Percentiles rank a stretch among this genome's conserved stretches.
Evolutionary conservation across 305 asterid species (phyloP).

Genomic region (Ilex paraguariensis): DNA sequence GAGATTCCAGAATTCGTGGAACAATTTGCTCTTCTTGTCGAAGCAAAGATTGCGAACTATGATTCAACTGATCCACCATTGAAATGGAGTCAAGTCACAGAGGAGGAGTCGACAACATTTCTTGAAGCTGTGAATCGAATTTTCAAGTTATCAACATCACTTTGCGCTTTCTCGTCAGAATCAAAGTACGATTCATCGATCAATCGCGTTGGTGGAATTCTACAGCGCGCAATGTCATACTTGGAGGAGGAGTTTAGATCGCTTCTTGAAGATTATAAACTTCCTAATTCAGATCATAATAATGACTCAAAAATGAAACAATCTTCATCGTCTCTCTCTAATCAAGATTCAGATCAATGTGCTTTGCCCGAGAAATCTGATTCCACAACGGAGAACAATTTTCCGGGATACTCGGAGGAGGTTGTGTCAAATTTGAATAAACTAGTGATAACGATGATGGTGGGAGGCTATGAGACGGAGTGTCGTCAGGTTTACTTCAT

Average conservation of each 20-base stretch:
- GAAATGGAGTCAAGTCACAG: conserved; percentile 47
- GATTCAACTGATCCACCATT: conserved; percentile 35
- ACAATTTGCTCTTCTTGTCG: conserved; percentile 64
- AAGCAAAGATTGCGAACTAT: conserved; percentile 48
- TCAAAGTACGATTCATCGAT: conserved; percentile 52
- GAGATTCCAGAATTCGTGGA: conserved; percentile 61
- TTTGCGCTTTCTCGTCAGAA: conserved; percentile 40
- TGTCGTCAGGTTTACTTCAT: conserved; percentile 57
- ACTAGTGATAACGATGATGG: conserved; percentile 46
- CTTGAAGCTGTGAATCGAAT: conserved; percentile 41
- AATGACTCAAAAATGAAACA: conserved; percentile 14
- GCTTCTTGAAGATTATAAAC: conserved; percentile 49
- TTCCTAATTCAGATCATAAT: conserved; percentile 11
- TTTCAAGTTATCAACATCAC: conserved; percentile 34
- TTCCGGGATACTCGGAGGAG: conserved; percentile 49
- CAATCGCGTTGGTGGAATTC: conserved; percentile 54
- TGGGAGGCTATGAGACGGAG: conserved; percentile 64
- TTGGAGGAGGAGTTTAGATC: conserved; percentile 71
- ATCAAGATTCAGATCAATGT: conserved; percentile 25
- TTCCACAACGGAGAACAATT: conserved; percentile 5
- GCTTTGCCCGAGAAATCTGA: conserved; percentile 18
- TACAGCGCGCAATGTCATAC: conserved; percentile 67
- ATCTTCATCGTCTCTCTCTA: background rate
- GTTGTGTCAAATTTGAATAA: conserved; percentile 26
- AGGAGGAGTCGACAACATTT: conserved; percentile 46